Base-by-base conservation (phyloP, 805 yeast genomes). In the Tetrapisispora namnaoensis region DNA sequence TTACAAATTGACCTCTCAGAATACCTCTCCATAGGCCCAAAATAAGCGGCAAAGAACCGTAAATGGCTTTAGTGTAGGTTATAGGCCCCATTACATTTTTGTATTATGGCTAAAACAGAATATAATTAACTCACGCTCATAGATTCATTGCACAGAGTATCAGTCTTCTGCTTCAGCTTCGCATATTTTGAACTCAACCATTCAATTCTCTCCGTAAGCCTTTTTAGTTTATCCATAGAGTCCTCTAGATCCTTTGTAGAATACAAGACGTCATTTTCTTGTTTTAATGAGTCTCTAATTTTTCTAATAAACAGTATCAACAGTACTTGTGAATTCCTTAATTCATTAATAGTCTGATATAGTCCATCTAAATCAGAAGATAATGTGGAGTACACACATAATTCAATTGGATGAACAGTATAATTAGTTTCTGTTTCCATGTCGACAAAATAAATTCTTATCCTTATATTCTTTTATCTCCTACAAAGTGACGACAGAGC, bases 251-350 rank as follows among this genome's bases (percentile, higher is more conserved):
- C 44, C 5, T 40, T 37, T 16, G 46, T 45, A 13, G 59, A 58
- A 44, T 53, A 58, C 14, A 61, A 44, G 20, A 51, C 35, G 4
- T 53, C 53, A 20, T 51, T 51, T 42, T 63, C 68, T 3, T 47
- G 45, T 43, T 54, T 56, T 16, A 63, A 46, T 4, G 61, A 55
- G 17, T 51, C 56, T 30, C 58, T 51, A 16, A 59, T 46, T 41
- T 57, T 56, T 20, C 62, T 53, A n/a, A 65, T 45, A 42, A 53
- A 48, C 4, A 65, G 48, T 8, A 65, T 53, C 17, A 63, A 49
- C 17, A 62, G 45, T 2, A 67, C 66, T 47, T 65, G 68, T 3
- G 66, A 62, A 51, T 59, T 64, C 40, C 69, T 49, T 45, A 63
- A 46, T 21, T 61, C 62, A 43, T 58, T 60, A 18, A 65, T 61